Base-by-base conservation (phyloP, 129 eudicot genomes). In the sunflower (Helianthus annuus) region DNA sequence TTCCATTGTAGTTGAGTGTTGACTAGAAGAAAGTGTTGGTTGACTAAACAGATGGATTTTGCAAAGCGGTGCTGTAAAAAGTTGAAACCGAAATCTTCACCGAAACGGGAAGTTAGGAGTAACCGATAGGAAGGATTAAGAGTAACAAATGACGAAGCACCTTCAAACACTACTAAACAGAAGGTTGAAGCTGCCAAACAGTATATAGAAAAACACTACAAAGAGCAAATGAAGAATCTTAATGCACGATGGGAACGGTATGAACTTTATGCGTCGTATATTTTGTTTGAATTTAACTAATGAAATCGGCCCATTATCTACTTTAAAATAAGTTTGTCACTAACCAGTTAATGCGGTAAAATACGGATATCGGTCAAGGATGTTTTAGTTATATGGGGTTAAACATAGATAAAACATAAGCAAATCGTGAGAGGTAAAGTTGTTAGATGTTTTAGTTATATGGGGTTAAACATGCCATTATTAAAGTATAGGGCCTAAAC, bases 151-250 rank as follows among this genome's bases (percentile, higher is more conserved):
- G 97, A 90, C 53, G 99, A 90, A 68, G 85, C 82, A 39, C 97
- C 99, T 46, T 94, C 99, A 63, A 83, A 70, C 67, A 96, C 97
- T 13, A 94, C 99, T 19, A 88, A 94, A 68, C 96, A 90, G 86
- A 94, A 94, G 83, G 99, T 81, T 67, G 99, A 88, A 67, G 99
- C 99, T 48, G 99, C 99, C 24, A 94, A 90, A 80, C 99, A 94
- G 75, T 94, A 94, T 54, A 94, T 94, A 53, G 99, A 94, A 79
- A 90, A 90, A 86, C 97, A 94, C 82, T 94, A 94, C 76, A 88
- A 94, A 82, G 97, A 94, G 81, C 99, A 94, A 71, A 94, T 90
- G 99, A 90, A 86, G 87, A 94, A 85, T 84, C 68, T 94, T 77
- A 91, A 94, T 72, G 97, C 88, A 74, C 83, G 99, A 36, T 83